Evolutionary conservation across 2,329 filamentous ascomycete genomes (phyloP), one percentile per base, ranked within the genome.

Genomic region (Alternaria burnsii): DNA sequence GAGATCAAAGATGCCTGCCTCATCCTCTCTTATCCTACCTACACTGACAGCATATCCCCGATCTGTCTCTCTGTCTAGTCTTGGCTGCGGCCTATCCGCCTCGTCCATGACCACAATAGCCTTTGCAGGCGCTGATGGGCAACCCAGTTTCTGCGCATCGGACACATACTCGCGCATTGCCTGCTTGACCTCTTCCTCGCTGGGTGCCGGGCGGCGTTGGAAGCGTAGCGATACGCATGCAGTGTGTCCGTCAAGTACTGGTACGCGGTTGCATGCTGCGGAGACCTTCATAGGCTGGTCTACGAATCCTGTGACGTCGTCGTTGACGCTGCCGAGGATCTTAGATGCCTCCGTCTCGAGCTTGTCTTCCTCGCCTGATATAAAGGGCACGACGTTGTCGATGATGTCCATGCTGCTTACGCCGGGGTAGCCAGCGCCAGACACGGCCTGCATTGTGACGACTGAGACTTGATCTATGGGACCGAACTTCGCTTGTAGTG

Each of bases 311-410:
- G 91, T 93, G 18, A 86, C 84, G 18, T 91, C 88, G 41, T 81
- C 80, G 73, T 92, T 92, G 71, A 97, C 82, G 34, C 79, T 79
- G 53, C 95, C 94, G 3, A 98, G 86, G 71, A 98, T 98, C 87
- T 98, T 98, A 72, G 92, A 91, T 2, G 95, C 94, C 81, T 98
- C 95, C 3, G 91, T 91, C 83, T 97, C 92, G 30, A 98, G 87
- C 84, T 98, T 98, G 80, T 97, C 94, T 80, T 98, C 95, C 81
- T 98, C 95, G 59, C 94, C 94, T 1, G 87, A 86, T 77, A 98
- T 99, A 80, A 88, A 97, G 9, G 95, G 95, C 44, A 99, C 92
- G 2, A 98, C 91, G 76, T 98, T 98, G 82, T 98, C 95, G 63
- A 98, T 83, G 62, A 98, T 91, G 80, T 98, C 95, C 93, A 98